These are phyloP conservation scores for Hyaloperonospora brassicae DNA, from an alignment of 352 stramenopile species.

Conservation along the genomic window DNA sequence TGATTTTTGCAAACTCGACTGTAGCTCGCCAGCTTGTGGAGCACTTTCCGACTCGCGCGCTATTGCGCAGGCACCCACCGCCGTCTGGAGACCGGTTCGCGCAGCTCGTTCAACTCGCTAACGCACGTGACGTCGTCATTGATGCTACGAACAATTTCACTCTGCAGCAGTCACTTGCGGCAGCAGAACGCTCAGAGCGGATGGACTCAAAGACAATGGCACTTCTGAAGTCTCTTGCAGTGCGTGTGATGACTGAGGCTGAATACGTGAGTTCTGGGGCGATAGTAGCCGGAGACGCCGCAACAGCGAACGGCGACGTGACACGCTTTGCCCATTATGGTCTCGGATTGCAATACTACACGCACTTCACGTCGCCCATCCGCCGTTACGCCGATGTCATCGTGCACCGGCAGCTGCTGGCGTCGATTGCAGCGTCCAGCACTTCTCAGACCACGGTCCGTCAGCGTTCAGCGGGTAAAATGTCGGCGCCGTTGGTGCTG, in stretches of 20 bases:
- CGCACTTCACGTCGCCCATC: conserved; percentile 89
- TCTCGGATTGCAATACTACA: conserved; percentile 85
- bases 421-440: conserved; percentile 27
- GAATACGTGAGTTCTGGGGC: conserved; percentile 86
- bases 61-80: conserved; percentile 83
- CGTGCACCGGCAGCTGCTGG: conserved; percentile 86
- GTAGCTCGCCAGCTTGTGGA: conserved; percentile 82
- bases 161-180: conserved; percentile 62
- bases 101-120: conserved; percentile 63
- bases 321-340: conserved; percentile 83
- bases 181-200: conserved; percentile 44
- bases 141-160: conserved; percentile 79
- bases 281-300: conserved; percentile 31
- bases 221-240: conserved; percentile 89
- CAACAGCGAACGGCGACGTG: conserved; percentile 35
- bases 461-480: neutral
- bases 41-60: conserved; percentile 69
- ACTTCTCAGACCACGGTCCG: neutral
- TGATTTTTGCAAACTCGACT: conserved; percentile 90
- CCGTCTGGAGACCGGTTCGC: conserved; percentile 68
- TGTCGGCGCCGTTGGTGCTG: conserved; percentile 17
- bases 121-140: conserved; percentile 62
- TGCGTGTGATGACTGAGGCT: conserved; percentile 91
- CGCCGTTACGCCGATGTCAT: conserved; percentile 87
- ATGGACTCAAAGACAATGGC: conserved; percentile 78